Base-by-base conservation (phyloP, 306 rosid species). In the Dalbergia cultrata region DNA sequence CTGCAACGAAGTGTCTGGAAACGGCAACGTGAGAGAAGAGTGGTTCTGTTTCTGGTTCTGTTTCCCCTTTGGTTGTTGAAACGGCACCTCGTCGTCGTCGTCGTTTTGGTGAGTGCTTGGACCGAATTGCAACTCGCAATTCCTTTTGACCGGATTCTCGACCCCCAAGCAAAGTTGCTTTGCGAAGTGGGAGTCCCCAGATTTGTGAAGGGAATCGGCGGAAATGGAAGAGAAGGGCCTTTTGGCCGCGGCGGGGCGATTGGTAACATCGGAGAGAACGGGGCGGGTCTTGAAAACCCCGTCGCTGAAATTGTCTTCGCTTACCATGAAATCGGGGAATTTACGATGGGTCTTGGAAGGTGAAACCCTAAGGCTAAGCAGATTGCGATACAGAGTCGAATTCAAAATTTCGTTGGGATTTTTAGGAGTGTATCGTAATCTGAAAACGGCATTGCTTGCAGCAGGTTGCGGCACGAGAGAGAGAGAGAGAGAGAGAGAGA, bases 191-290 rank as follows among this genome's bases (percentile, higher is more conserved):
- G 74, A 80, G 59, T 75, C 83, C 60, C 75, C 67, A 12, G 89
- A 80, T 76, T 88, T 73, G 33, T 54, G 13, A 1, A 52, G 79
- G 0, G 79, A 72, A 81, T 83, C 86, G 53, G 80, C 82, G 58
- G 85, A 85, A 69, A 87, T 66, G 65, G 53, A 75, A 16, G 90
- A 80, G 79, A 95, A 67, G 1, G 85, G 76, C 53, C 98, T 83
- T 69, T 93, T 93, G 0, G 74, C 45, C 0, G 84, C 91, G 0
- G 74, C 45, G 0, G 84, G 91, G 21, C 88, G 87, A 69, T 95
- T 95, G 5, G 97, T 88, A 80, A 87, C 41, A 69, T 95, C 92
- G 0, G 87, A 59, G 1, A 95, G 87, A 67, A 41, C 95, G 10
- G 80, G 62, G 5, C 96, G 97, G 81, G 76, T n/a, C 77, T 81